Evolutionary conservation across 2,329 filamentous ascomycete species (phyloP), one percentile per base, ranked within the genome.

Genomic region (Neodidymelliopsis sp.): DNA sequence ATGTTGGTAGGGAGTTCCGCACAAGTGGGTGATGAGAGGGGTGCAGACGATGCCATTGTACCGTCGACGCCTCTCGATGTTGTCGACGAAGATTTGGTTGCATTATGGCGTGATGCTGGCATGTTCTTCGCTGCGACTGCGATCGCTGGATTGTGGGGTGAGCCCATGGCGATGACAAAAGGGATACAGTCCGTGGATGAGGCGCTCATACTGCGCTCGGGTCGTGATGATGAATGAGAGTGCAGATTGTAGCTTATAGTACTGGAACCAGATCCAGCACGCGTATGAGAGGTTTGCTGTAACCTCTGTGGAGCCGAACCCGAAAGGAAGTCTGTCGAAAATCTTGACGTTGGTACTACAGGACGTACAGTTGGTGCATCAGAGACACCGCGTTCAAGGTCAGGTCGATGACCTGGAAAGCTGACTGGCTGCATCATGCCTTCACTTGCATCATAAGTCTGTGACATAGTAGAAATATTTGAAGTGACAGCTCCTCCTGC

Each of bases 111-210:
- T 4, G 53, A 57, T 10, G 58, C 55, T 12, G 59, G 49, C 28
- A 60, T 46, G 22, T 41, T 38, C 9, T 55, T 49, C 7, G 54
- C 51, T n/a, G 63, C 58, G 3, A 57, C 39, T 3, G 62, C 59
- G 5, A 68, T 56, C 2, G 63, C 61, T 1, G 66, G 64, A 29
- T 69, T 69, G 23, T 68, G 63, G 2, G 65, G 66, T 6, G 65
- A 65, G 16, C 59, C 62, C 62, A 67, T 67, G 10, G 50, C 60
- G 25, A 68, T 66, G 4, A 69, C 60, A 28, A 69, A 67, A 4
- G 69, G 64, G 10, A 64, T 53, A 20, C 49, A 66, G 15, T 50
- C 52, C 10, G 29, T 51, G 7, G 63, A 64, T 7, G 55, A 47
- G 13, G 40, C 53, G 46, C 63, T 67, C 5, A 50, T 24, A 34